phyloP scores from a whole-genome alignment of 139 green algal genomes.

The Nannochloris sp. region DNA sequence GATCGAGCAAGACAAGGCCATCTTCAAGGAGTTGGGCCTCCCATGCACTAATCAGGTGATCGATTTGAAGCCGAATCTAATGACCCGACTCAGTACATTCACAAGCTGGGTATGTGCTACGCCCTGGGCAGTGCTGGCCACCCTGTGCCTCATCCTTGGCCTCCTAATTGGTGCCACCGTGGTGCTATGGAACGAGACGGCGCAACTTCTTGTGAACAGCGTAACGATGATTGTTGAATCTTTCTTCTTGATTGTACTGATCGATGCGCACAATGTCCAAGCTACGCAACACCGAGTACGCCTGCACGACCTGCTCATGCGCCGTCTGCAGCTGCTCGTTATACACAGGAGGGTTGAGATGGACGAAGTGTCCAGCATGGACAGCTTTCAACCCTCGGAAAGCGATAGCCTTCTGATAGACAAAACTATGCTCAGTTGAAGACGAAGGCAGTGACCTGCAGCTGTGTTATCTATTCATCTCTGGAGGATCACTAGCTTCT shows the following conservation, averaged over 20 bases:
- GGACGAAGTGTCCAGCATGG: background rate
- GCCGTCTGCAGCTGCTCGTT: background rate
- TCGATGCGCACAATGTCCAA: background rate
- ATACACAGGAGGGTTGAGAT: background rate
- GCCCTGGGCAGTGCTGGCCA: background rate
- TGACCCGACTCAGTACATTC: background rate
- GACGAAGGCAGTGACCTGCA: no score
- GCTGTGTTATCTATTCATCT: no score
- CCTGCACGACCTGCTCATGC: background rate
- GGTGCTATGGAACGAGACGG: background rate
- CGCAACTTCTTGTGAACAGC: background rate
- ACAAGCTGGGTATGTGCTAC: background rate
- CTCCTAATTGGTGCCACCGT: background rate
- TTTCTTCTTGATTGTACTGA: background rate
- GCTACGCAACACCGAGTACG: background rate
- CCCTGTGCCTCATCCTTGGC: background rate
- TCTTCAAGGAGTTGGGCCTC: background rate
- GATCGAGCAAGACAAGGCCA: background rate
- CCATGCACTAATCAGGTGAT: background rate
- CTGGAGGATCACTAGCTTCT: no score
- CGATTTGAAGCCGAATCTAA: background rate
- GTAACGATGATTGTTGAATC: slow-evolving; percentile 1
- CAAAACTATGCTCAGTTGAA: no score
- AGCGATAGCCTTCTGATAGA: no score
- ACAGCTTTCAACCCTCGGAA: no score